A percentile compares a stretch with the other conserved stretches of the same genome.
These are phyloP conservation scores for Aquilaria agallochum DNA, from an alignment of 441 rosid genomes.

Conservation along the genomic window DNA sequence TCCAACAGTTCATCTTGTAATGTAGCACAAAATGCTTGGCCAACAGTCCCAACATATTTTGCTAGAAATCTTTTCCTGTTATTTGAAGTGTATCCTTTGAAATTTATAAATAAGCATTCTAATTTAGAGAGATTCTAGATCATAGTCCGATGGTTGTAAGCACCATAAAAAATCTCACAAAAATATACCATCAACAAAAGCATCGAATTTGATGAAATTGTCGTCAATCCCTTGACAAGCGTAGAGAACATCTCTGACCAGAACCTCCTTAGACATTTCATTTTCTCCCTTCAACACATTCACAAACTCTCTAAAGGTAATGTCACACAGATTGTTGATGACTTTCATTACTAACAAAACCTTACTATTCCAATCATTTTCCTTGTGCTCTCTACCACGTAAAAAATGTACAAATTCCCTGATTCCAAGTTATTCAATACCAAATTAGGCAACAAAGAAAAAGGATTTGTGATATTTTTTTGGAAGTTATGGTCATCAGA, in stretches of 20 bases:
- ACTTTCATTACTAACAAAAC: constrained; percentile 66
- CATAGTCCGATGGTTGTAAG: constrained; percentile 63
- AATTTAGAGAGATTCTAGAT: constrained; percentile 84
- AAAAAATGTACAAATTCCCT: constrained; percentile 23
- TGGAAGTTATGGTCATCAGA: constrained; percentile 60
- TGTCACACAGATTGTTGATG: constrained; percentile 69
- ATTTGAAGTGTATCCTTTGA: constrained; percentile 59
- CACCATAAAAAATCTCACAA: constrained; percentile 55
- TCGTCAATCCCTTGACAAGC: constrained; percentile 95
- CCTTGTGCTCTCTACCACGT: constrained; percentile 23
- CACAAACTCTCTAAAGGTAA: constrained; percentile 73
- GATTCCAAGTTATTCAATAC: constrained; percentile 27
- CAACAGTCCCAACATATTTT: constrained; percentile 83
- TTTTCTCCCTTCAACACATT: constrained; percentile 73
- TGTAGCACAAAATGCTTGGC: constrained; percentile 93
- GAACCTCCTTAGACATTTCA: constrained; percentile 78
- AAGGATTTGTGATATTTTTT: constrained; percentile 32
- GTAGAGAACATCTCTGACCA: constrained; percentile 87
- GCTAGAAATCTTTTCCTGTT: constrained; percentile 74
- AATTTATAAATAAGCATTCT: constrained; percentile 92
- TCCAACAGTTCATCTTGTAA: constrained; percentile 86
- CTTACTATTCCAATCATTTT: constrained; percentile 62
- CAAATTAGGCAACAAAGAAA: constrained; percentile 51
- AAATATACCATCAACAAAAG: constrained; percentile 60
- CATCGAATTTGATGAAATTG: constrained; percentile 63